Evolutionary conservation across 805 yeast species (phyloP), one percentile per base, ranked within the genome.

Genomic region (Myxozyma monticola): DNA sequence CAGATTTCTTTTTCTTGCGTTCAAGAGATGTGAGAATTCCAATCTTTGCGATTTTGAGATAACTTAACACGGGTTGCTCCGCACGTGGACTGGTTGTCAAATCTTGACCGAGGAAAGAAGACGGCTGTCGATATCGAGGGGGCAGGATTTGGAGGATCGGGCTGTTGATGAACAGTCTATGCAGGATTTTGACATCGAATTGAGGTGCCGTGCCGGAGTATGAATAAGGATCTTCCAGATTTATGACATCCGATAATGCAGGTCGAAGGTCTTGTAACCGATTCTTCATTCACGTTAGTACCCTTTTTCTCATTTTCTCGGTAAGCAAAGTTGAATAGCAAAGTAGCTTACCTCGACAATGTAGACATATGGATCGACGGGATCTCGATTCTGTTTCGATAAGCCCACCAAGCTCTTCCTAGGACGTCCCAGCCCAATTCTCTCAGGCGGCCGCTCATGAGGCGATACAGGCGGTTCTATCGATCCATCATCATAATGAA

Each of bases 401-500:
- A 60, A 61, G 49, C 35, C 76, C 70, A 54, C 64, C 14, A 47
- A 28, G 65, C 33, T 64, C 66, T 57, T 72, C 71, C 18, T 76
- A 73, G 41, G 49, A 22, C 52, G 28, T 7, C 20, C 17, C 56
- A 43, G 6, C 44, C 49, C 29, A 10, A 22, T 45, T 3, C 46
- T 38, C n/a, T 38, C 50, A 6, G 28, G 9, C 10, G 37, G 0
- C n/a, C n/a, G n/a, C n/a, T n/a, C n/a, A n/a, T n/a, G n/a, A n/a
- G n/a, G n/a, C 62, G 60, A 35, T 60, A 54, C 33, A n/a, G 37
- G 25, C 36, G 54, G n/a, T n/a, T n/a, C n/a, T n/a, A n/a, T n/a
- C n/a, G n/a, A n/a, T n/a, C 62, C 67, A 24, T 72, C 77, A n/a
- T 69, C 70, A 15, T 70, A 71, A 31, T 74, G 76, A 5, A 74